phyloP scores from a whole-genome alignment of 768 basidiomycete species.

The Nidula microcarpa region DNA sequence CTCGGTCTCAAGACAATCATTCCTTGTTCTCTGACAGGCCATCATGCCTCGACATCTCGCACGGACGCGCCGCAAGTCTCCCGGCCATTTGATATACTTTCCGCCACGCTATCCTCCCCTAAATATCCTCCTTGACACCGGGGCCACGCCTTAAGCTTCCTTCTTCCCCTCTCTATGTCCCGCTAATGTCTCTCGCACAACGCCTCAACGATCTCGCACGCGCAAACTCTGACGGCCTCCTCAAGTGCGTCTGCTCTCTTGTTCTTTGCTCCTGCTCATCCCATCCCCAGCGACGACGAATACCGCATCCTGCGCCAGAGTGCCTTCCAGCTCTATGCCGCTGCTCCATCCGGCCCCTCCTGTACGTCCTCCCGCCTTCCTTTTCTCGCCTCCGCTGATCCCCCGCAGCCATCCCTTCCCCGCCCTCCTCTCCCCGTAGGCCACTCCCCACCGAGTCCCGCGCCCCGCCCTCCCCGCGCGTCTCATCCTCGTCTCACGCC shows the following conservation, averaged over 20 bases:
- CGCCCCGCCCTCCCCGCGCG: not conserved
- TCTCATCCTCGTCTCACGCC: constrained; percentile 4
- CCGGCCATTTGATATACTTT: not conserved
- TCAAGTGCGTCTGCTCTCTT: constrained; percentile 44
- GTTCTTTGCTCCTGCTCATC: not conserved
- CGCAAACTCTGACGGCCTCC: constrained; percentile 63
- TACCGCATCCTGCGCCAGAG: constrained; percentile 68
- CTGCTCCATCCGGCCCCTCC: not conserved
- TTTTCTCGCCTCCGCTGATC: not conserved
- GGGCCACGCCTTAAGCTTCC: not conserved
- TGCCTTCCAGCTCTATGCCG: constrained; percentile 58
- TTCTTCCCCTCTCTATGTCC: constrained; percentile 4
- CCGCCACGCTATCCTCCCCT: no score
- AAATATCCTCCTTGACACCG: not conserved
- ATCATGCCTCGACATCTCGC: no score
- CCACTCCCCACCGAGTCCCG: not conserved
- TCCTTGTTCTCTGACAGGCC: no score
- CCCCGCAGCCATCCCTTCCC: not conserved
- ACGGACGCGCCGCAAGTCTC: not conserved
- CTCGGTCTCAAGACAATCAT: no score
- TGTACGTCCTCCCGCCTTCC: not conserved
- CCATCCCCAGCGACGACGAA: constrained; percentile 58
- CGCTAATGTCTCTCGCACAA: constrained; percentile 50
- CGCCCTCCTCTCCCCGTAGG: not conserved
- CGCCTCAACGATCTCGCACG: constrained; percentile 65